A percentile compares a stretch with the other conserved stretches of the same genome.
Conservation (phyloP, 208 protist genomes). For the Trichomonas tenax region DNA sequence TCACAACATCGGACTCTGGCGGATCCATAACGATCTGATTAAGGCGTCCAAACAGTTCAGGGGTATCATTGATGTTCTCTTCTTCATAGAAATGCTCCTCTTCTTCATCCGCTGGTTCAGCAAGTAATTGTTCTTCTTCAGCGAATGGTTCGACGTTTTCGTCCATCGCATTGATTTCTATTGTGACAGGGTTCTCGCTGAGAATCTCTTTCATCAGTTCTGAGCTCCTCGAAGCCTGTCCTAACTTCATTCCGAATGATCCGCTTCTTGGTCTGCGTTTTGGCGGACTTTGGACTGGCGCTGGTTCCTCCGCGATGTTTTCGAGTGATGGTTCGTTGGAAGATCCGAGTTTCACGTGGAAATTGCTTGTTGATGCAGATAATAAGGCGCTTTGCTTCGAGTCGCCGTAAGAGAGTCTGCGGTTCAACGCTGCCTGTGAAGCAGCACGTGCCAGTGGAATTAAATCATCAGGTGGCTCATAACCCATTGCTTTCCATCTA, state of each 20-base stretch:
- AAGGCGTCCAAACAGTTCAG: background rate
- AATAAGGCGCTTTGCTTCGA: background rate
- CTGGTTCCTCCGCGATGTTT: background rate
- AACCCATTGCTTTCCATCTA: slow-evolving; percentile 1
- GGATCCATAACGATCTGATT: background rate
- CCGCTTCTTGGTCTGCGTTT: background rate
- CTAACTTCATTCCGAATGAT: background rate
- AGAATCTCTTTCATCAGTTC: background rate
- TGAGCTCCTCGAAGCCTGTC: background rate
- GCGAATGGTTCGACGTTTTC: background rate
- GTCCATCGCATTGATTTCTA: background rate
- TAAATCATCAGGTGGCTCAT: background rate
- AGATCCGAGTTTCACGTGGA: background rate
- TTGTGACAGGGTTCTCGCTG: background rate
- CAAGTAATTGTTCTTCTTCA: background rate
- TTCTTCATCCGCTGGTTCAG: background rate
- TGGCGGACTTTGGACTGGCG: background rate
- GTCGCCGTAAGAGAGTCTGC: background rate
- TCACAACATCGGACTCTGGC: background rate
- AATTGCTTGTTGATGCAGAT: background rate
- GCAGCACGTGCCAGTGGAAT: background rate
- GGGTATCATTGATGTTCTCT: background rate
- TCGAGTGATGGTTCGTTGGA: background rate
- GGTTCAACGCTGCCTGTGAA: background rate
- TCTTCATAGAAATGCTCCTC: background rate